Evolutionary conservation across 164 flowering plant genomes (phyloP).

Genomic region (Nymphaea colorata): DNA sequence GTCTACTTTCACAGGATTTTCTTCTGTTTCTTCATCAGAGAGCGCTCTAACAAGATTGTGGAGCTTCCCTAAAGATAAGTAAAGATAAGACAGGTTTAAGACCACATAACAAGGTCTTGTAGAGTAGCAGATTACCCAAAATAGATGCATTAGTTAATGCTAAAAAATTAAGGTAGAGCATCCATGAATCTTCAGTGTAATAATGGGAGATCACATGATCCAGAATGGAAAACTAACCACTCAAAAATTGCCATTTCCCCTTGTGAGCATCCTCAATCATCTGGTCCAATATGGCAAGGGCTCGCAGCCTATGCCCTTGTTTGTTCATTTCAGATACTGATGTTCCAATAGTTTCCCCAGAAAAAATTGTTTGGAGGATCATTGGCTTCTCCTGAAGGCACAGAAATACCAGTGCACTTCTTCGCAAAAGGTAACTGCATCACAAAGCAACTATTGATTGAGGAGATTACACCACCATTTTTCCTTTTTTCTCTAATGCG

Average conservation of each 20-base stretch:
- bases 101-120: too few species aligned
- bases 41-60: slow-evolving; percentile 96
- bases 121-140: too few species aligned
- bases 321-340: slow-evolving; percentile 47
- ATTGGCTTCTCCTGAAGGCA: slow-evolving; percentile 54
- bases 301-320: slow-evolving; percentile 86
- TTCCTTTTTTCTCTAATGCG: too few species aligned
- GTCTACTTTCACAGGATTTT: slow-evolving; percentile 36
- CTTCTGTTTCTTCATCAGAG: slow-evolving; percentile 82
- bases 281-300: slow-evolving; percentile 86
- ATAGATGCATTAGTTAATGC: too few species aligned
- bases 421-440: too few species aligned
- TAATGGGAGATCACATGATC: too few species aligned
- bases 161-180: too few species aligned
- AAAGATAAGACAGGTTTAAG: too few species aligned
- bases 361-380: slow-evolving; percentile 53
- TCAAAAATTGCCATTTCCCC: slow-evolving; percentile 95
- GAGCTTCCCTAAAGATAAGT: slow-evolving; percentile 98
- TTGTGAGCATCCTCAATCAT: slow-evolving; percentile 99
- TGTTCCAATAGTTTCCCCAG: slow-evolving; percentile 48
- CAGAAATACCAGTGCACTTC: too few species aligned
- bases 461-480: too few species aligned
- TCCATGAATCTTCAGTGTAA: too few species aligned
- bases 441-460: too few species aligned
- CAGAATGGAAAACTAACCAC: slow-evolving; percentile 35